Evolutionary conservation across 2,329 filamentous ascomycete species (phyloP).

Genomic region (Talaromyces sp.): DNA sequence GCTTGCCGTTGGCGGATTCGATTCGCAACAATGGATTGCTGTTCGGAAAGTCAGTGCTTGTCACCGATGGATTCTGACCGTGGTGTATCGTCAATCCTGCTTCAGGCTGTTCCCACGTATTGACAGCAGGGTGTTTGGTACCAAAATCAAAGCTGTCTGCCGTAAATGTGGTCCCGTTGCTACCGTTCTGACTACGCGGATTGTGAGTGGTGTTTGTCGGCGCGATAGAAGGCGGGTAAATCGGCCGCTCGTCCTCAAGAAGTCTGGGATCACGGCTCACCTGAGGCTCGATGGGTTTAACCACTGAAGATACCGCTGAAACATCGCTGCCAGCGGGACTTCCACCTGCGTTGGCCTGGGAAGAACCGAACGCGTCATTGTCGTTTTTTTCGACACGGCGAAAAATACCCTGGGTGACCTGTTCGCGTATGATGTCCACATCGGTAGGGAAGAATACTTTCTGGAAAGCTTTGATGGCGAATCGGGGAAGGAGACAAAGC

Average conservation of each 20-base stretch:
- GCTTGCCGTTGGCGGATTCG: conserved; percentile 58
- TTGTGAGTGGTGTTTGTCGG: conserved; percentile 75
- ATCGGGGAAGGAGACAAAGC: conserved; percentile 81
- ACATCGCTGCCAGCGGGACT: conserved; percentile 33
- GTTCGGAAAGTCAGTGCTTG: conserved; percentile 85
- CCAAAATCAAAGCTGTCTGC: conserved; percentile 54
- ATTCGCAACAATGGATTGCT: conserved; percentile 79
- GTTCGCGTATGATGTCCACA: conserved; percentile 92
- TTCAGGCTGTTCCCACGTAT: conserved; percentile 39
- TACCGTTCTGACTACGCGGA: conserved; percentile 80
- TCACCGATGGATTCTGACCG: conserved; percentile 79
- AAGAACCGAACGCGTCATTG: conserved; percentile 48
- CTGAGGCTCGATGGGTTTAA: conserved; percentile 53
- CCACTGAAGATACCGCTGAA: conserved; percentile 39
- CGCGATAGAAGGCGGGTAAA: conserved; percentile 87
- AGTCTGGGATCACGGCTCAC: conserved; percentile 62
- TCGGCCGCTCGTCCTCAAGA: conserved; percentile 84
- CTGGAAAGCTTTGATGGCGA: conserved; percentile 79
- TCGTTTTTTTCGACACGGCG: conserved; percentile 33
- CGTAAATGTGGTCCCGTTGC: conserved; percentile 82
- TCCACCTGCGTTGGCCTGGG: conserved; percentile 25
- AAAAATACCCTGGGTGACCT: conserved; percentile 66
- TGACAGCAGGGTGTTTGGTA: conserved; percentile 42
- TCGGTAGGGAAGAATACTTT: conserved; percentile 94
- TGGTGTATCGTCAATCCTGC: conserved; percentile 59